phyloP scores from a whole-genome alignment of 495 filamentous ascomycete genomes.

The Trichocladium antarcticum region DNA sequence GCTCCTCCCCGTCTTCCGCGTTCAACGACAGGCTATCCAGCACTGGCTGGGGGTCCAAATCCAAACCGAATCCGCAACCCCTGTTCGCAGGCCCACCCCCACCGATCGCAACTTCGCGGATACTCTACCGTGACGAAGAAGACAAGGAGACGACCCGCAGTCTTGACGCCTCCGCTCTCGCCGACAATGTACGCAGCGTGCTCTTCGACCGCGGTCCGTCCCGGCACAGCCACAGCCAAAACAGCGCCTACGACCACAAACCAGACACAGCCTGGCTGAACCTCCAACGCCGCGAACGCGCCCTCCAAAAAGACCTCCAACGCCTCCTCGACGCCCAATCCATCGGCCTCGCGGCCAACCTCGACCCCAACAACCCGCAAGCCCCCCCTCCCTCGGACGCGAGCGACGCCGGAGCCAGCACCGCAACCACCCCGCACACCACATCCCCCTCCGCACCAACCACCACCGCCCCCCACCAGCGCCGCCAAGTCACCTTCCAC shows the following conservation, averaged over 20 bases:
- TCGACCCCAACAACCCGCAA: slow-evolving; percentile 12
- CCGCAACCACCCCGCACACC: slow-evolving; percentile 19
- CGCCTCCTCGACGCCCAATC: slow-evolving; percentile 74
- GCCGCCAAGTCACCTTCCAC: slow-evolving; percentile 18
- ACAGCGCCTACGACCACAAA: slow-evolving; percentile 15
- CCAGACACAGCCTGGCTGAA: slow-evolving; percentile 28
- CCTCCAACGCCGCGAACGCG: slow-evolving; percentile 39
- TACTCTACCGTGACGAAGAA: slow-evolving; percentile 25
- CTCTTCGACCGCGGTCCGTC: slow-evolving; percentile 20
- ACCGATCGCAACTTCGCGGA: slow-evolving; percentile 22
- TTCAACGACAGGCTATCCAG: slow-evolving; percentile 16
- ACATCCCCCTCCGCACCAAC: background rate
- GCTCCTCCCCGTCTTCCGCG: slow-evolving; percentile 4
- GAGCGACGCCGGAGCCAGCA: slow-evolving; percentile 30
- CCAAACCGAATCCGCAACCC: slow-evolving; percentile 8
- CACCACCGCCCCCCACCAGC: background rate
- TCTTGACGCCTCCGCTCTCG: slow-evolving; percentile 10
- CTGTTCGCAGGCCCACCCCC: slow-evolving; percentile 29
- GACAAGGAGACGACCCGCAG: slow-evolving; percentile 7
- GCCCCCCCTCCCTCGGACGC: slow-evolving; percentile 2
- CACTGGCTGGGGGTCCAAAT: slow-evolving; percentile 16
- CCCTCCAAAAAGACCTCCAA: slow-evolving; percentile 69
- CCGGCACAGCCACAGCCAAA: slow-evolving; percentile 4
- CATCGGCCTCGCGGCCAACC: slow-evolving; percentile 46
- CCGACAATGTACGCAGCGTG: slow-evolving; percentile 24